These are phyloP conservation scores for Hawksworthiomyces lignivorus DNA, from an alignment of 2,329 filamentous ascomycete genomes.

Conservation along the genomic window DNA sequence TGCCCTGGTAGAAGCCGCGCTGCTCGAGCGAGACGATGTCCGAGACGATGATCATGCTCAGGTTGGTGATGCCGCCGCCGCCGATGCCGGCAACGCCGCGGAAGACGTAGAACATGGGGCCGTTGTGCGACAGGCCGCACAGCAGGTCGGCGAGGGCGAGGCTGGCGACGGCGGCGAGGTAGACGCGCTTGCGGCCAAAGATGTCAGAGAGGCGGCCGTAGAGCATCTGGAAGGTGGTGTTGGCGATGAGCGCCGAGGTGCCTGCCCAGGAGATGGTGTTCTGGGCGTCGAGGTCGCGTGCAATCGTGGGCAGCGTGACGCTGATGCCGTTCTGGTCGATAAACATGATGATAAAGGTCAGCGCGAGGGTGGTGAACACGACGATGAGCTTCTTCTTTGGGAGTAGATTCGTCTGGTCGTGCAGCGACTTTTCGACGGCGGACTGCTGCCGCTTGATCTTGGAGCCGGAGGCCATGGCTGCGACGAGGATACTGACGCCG, in stretches of 20 bases:
- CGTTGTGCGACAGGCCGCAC: constrained; percentile 48
- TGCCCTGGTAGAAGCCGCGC: constrained; percentile 47
- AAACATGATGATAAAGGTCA: constrained; percentile 46
- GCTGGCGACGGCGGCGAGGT: constrained; percentile 43
- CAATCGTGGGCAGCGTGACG: constrained; percentile 38
- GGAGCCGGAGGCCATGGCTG: not conserved
- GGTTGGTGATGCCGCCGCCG: constrained; percentile 50
- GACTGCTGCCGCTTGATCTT: constrained; percentile 8
- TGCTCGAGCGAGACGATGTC: constrained; percentile 53
- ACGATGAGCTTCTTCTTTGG: constrained; percentile 39
- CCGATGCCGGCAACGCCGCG: constrained; percentile 54
- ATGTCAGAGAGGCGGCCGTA: constrained; percentile 57
- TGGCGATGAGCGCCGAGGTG: constrained; percentile 45
- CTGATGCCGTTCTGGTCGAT: constrained; percentile 51
- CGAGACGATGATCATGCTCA: constrained; percentile 55
- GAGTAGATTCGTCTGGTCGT: constrained; percentile 46
- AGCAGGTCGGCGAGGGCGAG: constrained; percentile 50
- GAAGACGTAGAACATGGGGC: constrained; percentile 53
- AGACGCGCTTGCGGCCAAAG: constrained; percentile 51
- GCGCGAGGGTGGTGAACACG: constrained; percentile 44
- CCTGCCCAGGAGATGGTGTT: constrained; percentile 50
- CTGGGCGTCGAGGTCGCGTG: constrained; percentile 35
- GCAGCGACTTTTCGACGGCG: constrained; percentile 11
- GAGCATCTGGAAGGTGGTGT: constrained; percentile 56
- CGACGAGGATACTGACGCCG: no score